Conservation (phyloP, 345 rosid species). For the Eucalyptus brandiana region DNA sequence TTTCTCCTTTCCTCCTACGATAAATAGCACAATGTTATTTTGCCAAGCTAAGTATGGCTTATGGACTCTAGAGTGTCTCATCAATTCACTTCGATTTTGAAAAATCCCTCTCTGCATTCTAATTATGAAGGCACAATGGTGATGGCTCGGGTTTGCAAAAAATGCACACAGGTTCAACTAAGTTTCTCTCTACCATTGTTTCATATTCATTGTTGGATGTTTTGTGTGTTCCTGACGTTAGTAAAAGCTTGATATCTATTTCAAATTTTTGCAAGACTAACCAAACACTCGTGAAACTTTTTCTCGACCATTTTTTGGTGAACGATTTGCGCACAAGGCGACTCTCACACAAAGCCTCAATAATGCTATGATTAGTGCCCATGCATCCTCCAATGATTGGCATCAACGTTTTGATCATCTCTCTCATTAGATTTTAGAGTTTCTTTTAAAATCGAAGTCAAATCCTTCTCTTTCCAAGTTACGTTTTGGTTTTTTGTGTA, state of each 20-base stretch:
- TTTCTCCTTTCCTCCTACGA: neutral
- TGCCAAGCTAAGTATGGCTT: neutral
- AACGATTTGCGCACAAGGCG: neutral
- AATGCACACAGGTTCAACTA: neutral
- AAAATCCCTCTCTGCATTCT: neutral
- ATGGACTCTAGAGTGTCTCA: neutral
- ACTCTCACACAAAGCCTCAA: neutral
- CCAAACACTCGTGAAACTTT: neutral
- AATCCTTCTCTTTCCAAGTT: neutral
- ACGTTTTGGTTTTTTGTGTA: neutral
- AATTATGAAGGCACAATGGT: neutral
- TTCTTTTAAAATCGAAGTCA: neutral
- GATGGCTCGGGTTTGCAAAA: neutral
- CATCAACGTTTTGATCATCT: neutral
- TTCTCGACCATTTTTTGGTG: neutral
- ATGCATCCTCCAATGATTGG: neutral
- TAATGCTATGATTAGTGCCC: neutral
- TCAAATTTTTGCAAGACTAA: neutral
- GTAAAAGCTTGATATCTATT: neutral
- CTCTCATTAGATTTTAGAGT: neutral
- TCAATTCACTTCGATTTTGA: neutral
- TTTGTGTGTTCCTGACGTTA: too few relatives aligned
- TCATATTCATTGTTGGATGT: neutral
- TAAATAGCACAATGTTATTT: neutral
- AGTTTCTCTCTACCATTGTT: neutral